Evolutionary conservation across 192 early-diverging fungal species (phyloP), one percentile per base, ranked within the genome.

Genomic region (Entomortierella parvispora): DNA sequence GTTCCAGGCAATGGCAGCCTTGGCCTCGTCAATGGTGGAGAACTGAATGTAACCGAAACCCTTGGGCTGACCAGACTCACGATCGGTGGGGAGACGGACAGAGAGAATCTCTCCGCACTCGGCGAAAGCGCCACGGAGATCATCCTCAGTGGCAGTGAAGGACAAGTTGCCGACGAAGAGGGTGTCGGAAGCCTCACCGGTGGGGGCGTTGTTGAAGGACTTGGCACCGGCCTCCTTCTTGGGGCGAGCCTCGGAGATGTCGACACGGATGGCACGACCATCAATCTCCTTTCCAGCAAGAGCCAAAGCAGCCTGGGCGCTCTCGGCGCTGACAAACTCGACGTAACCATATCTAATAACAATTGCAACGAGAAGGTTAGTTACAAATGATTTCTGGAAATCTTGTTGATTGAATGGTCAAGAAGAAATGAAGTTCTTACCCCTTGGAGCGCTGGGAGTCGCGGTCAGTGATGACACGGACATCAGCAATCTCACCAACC

Each of bases 1-100:
- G 77, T 96, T 93, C 85, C 93, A 86, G 60, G 89, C 85, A 81
- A 90, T 85, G 23, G 93, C 85, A 32, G 93, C 93, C 71, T 93
- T 84, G 66, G 92, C 93, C 28, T 83, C 82, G 40, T 85, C 91
- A 32, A 82, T 80, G 59, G 84, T 61, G 22, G 82, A 82, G 69
- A 96, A 99, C 71, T 96, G 90, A 29, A 98, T 88, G 83, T 97
- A 98, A 69, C 93, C 96, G 79, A 95, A 95, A 12, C 93, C 94
- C 82, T 92, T 93, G 58, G 86, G 82, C 57, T 86, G 80, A 44
- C 90, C 92, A 58, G 87, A 84, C 42, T 93, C 93, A n/a, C 83
- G 80, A 81, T 93, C 88, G 29, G 88, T 93, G 48, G 93, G 94
- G 42, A 95, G 64, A 65, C 93, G 86, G 50, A 90, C 72, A 3